phyloP scores from a whole-genome alignment of 163 green algal genomes.

The Scenedesmus sp. region DNA sequence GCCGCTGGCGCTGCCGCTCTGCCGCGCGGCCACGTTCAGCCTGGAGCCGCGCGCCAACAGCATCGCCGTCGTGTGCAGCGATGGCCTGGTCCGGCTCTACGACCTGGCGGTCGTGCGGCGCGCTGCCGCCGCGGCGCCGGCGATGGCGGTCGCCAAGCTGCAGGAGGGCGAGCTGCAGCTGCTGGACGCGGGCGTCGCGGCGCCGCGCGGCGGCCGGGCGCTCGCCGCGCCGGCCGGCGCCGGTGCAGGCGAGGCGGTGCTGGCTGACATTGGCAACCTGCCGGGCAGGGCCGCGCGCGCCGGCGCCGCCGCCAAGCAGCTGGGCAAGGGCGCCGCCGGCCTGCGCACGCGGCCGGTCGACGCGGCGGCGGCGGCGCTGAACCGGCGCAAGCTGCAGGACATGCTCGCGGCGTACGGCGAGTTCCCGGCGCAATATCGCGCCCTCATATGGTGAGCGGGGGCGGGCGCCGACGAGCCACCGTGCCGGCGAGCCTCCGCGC shows the following conservation, averaged over 20 bases:
- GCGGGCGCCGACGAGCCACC: too few relatives aligned
- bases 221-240: not conserved
- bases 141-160: conserved; percentile 4
- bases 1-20: conserved; percentile 28
- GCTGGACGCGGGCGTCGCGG: too few relatives aligned
- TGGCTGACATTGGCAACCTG: conserved; percentile 33
- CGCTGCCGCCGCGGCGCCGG: conserved; percentile 12
- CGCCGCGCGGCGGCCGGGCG: not conserved
- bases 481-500: too few relatives aligned
- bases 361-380: conserved; percentile 36
- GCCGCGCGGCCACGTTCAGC: conserved; percentile 48
- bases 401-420: conserved; percentile 73
- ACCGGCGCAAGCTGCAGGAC: conserved; percentile 54
- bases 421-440: conserved; percentile 68
- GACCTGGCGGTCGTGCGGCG: conserved; percentile 52
- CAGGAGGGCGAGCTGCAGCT: conserved; percentile 16
- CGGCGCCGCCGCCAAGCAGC: not conserved
- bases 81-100: conserved; percentile 54
- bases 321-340: not conserved
- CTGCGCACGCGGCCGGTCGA: conserved; percentile 29
- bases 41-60: conserved; percentile 58
- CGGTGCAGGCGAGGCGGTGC: not conserved
- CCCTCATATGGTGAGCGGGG: conserved; percentile 63
- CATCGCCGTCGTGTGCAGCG: conserved; percentile 45
- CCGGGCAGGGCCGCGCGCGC: not conserved